These are phyloP conservation scores for Pseudozyma thailandica DNA, from an alignment of 1,284 basidiomycete species.

Conservation along the genomic window DNA sequence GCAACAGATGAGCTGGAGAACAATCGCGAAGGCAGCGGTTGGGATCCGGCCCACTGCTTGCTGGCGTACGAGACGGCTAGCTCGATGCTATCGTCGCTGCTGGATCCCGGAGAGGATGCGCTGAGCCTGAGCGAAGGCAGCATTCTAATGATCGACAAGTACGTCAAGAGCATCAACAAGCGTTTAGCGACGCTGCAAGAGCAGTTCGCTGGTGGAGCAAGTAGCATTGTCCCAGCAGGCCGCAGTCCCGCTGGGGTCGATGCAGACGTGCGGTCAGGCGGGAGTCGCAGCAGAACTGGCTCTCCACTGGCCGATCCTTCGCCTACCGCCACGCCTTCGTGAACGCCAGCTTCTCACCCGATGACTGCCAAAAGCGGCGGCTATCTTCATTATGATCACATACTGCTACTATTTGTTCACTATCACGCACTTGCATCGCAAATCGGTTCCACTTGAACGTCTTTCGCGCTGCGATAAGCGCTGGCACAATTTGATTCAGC, in stretches of 20 bases:
- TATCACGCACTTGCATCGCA: too few relatives aligned
- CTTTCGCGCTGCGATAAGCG: too few relatives aligned
- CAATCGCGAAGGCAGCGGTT: conserved; percentile 71
- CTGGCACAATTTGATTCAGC: too few relatives aligned
- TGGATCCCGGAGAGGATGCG: conserved; percentile 87
- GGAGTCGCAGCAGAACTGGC: conserved; percentile 27
- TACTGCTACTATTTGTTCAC: too few relatives aligned
- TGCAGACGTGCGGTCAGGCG: too few relatives aligned
- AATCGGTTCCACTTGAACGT: too few relatives aligned
- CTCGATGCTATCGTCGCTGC: conserved; percentile 88
- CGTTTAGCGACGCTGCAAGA: conserved; percentile 53
- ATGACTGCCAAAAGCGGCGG: too few relatives aligned
- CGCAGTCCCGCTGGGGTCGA: conserved; percentile 18
- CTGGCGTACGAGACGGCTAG: conserved; percentile 92
- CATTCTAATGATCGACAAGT: conserved; percentile 62
- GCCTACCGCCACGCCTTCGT: conserved; percentile 10
- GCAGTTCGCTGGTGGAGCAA: conserved; percentile 21
- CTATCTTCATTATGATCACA: too few relatives aligned
- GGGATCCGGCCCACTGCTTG: conserved; percentile 81
- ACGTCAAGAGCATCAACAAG: conserved; percentile 62
- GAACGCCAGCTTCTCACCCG: neutral
- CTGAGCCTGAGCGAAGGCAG: conserved; percentile 56
- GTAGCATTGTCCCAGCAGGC: conserved; percentile 2
- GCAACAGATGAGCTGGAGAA: conserved; percentile 85
- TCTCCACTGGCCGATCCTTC: conserved; percentile 25